Evolutionary conservation across 768 basidiomycete genomes (phyloP), one percentile per base, ranked within the genome.

Genomic region (Trametes elegans): DNA sequence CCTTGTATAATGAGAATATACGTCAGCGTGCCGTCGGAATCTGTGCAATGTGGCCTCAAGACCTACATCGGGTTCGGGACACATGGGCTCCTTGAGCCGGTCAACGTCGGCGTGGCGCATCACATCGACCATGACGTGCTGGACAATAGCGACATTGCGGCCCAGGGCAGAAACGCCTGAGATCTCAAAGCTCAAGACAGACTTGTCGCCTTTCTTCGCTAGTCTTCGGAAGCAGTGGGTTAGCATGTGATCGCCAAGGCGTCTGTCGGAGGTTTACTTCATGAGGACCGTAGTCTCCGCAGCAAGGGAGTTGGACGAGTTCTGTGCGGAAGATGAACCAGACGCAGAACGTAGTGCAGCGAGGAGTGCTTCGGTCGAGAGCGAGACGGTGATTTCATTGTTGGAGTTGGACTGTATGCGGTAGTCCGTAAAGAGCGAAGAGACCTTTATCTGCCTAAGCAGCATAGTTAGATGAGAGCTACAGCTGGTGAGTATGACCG

Each of bases 321-420:
- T 41, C 29, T 56, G 51, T 4, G 13, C 35, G 7, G 58, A 36
- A 0, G 58, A 39, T 3, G 62, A 54, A 7, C 60, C 64, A 0
- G 68, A 61, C 6, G 68, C 69, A 10, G 88, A 90, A 39, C 77
- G 79, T n/a, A 95, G 77, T 0, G 88, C 88, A 0, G 80, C 79
- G 10, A 89, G 77, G 2, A 95, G 78, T 0, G 90, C 84, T 53
- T 92, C 92, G 5, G 87, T 78, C 2, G 83, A 76, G 24, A 94
- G 71, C n/a, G 79, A 71, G 62, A 93, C 71, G 3, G 85, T 86
- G 57, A 95, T 94, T 62, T 85, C 83, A 69, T 95, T 93, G 28
- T 81, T 73, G 3, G 88, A 80, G 63, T 93, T 93, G 19, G 92
- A 93, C 64, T 93, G 88, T 63, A 95, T 91, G 39, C 90, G 85